Evolutionary conservation across 2,329 filamentous ascomycete genomes (phyloP).

Genomic region (Fusarium torulosum): DNA sequence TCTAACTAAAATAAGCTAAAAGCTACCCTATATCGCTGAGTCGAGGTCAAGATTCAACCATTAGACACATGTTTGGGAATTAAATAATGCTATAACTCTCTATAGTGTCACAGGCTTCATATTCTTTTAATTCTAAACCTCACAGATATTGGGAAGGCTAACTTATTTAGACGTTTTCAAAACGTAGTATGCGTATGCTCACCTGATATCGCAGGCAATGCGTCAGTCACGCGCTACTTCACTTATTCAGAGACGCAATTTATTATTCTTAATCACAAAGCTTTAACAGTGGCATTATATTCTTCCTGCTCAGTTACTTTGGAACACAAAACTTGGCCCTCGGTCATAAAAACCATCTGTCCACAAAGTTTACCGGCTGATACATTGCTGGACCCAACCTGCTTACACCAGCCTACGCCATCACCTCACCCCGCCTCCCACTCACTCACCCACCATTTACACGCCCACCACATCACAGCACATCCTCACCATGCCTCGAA

Average conservation of each 20-base stretch:
- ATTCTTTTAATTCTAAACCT: too few species aligned
- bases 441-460: conserved; percentile 7
- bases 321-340: neutral
- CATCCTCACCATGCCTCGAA: conserved; percentile 45
- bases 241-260: neutral
- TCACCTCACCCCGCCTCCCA: conserved; percentile 17
- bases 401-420: conserved; percentile 29
- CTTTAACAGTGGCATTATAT: neutral
- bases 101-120: too few species aligned
- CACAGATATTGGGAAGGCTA: too few species aligned
- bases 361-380: neutral
- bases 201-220: too few species aligned
- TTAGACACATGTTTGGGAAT: too few species aligned
- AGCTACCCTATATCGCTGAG: too few species aligned
- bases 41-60: too few species aligned
- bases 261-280: neutral
- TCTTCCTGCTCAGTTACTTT: neutral
- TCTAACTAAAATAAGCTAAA: too few species aligned
- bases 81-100: too few species aligned
- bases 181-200: too few species aligned
- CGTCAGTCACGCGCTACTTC: too few species aligned
- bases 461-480: neutral
- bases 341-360: neutral
- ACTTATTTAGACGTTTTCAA: too few species aligned
- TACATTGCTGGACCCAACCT: conserved; percentile 24